Evolutionary conservation across 2,329 filamentous ascomycete species (phyloP).

Genomic region (Coniochaeta sp.): DNA sequence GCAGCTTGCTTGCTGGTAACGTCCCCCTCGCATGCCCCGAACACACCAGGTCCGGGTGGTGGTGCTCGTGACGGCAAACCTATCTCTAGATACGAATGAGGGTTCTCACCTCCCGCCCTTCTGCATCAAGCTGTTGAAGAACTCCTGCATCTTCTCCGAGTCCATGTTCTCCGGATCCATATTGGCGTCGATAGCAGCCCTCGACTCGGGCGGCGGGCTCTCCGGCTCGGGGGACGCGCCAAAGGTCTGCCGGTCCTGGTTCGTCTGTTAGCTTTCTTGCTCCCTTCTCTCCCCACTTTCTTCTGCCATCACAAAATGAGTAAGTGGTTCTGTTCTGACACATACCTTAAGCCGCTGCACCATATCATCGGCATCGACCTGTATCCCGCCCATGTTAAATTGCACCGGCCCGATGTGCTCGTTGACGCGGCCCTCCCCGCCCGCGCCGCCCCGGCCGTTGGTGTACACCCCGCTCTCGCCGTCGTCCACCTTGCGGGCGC

Average conservation of each 20-base stretch:
- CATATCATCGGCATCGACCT: conserved; percentile 93
- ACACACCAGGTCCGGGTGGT: no score
- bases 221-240: conserved; percentile 36
- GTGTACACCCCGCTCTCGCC: conserved; percentile 10
- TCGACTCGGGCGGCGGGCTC: conserved; percentile 28
- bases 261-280: not conserved
- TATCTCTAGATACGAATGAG: no score
- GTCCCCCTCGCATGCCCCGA: no score
- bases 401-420: conserved; percentile 92
- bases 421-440: conserved; percentile 44
- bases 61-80: no score
- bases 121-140: conserved; percentile 55
- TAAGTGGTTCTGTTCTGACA: not conserved
- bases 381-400: conserved; percentile 97
- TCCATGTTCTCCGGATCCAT: conserved; percentile 34
- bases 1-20: no score
- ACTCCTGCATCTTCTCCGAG: conserved; percentile 51
- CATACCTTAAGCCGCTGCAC: conserved; percentile 74
- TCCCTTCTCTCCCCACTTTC: no score
- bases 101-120: conserved; percentile 29
- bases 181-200: conserved; percentile 10
- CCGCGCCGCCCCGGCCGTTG: conserved; percentile 11
- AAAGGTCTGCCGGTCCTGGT: conserved; percentile 52
- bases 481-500: conserved; percentile 31
- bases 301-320: conserved; percentile 1